phyloP scores from a whole-genome alignment of 1,139 yeast species.

The Hanseniaspora gamundiae region DNA sequence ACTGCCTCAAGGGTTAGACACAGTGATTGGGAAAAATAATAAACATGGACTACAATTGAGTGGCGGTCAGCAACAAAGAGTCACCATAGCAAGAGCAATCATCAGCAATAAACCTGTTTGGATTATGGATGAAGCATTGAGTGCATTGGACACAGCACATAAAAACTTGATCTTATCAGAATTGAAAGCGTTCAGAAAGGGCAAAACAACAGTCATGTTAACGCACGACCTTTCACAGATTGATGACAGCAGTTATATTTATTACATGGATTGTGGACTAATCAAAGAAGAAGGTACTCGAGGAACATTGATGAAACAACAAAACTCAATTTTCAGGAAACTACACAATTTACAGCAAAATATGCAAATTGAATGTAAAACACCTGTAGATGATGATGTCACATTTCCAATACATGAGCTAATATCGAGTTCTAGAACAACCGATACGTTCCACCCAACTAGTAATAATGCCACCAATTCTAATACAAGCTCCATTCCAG shows the following conservation, averaged over 20 bases:
- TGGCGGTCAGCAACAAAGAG: slow-evolving; percentile 83
- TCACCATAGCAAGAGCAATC: slow-evolving; percentile 74
- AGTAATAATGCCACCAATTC: too few relatives aligned
- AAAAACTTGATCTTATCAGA: slow-evolving; percentile 35
- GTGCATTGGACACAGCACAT: slow-evolving; percentile 56
- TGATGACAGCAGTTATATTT: slow-evolving; percentile 39
- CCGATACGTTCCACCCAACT: too few relatives aligned
- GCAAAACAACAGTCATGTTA: slow-evolving; percentile 64
- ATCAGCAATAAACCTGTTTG: slow-evolving; percentile 61
- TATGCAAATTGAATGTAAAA: slow-evolving; percentile 1
- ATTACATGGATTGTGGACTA: slow-evolving; percentile 45
- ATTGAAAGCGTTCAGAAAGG: slow-evolving; percentile 48
- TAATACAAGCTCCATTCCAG: too few relatives aligned
- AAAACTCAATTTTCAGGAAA: slow-evolving; percentile 9
- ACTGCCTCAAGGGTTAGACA: slow-evolving; percentile 43
- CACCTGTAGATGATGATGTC: not conserved
- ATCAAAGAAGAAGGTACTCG: slow-evolving; percentile 36
- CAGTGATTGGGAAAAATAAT: slow-evolving; percentile 30
- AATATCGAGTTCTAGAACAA: too few relatives aligned
- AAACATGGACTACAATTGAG: slow-evolving; percentile 43
- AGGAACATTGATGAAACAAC: slow-evolving; percentile 20
- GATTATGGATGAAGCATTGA: slow-evolving; percentile 73
- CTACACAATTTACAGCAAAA: slow-evolving; percentile 7
- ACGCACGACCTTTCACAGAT: slow-evolving; percentile 67
- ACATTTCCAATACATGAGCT: not conserved